Percentiles rank a stretch among this genome's conserved stretches.
Conservation (phyloP, 306 rosid species). For the Datisca glomerata region DNA sequence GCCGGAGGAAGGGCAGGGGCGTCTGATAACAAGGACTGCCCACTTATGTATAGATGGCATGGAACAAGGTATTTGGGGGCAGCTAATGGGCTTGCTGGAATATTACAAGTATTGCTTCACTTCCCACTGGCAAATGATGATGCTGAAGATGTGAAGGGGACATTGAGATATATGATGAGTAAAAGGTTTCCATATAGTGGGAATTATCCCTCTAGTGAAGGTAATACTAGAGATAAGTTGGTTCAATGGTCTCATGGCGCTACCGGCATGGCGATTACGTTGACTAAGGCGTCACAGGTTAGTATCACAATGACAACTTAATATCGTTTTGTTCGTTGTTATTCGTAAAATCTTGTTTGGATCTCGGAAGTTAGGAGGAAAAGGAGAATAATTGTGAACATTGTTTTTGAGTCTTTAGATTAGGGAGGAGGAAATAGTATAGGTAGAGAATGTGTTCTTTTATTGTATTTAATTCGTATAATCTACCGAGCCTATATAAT, state of each 20-base stretch:
- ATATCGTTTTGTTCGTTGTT: too few species aligned
- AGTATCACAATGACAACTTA: constrained; percentile 1
- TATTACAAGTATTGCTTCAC: constrained; percentile 66
- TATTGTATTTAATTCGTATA: too few species aligned
- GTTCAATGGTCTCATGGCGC: constrained; percentile 96
- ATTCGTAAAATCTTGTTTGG: too few species aligned
- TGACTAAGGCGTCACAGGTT: constrained; percentile 87
- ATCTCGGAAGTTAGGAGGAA: too few species aligned
- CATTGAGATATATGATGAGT: constrained; percentile 65
- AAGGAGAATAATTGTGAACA: too few species aligned
- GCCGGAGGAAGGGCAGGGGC: constrained; percentile 94
- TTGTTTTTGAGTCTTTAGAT: too few species aligned
- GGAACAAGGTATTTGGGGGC: constrained; percentile 90
- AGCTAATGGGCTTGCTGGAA: constrained; percentile 83
- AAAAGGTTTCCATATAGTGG: constrained; percentile 76
- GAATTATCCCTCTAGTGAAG: constrained; percentile 91
- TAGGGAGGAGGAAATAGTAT: too few species aligned
- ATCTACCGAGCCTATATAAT: too few species aligned
- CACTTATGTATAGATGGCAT: constrained; percentile 89
- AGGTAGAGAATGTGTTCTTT: too few species aligned
- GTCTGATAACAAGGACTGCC: constrained; percentile 58
- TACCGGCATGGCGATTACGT: constrained; percentile 69
- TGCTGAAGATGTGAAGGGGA: constrained; percentile 65
- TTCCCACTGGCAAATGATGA: constrained; percentile 53
- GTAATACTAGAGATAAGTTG: constrained; percentile 67